phyloP scores from a whole-genome alignment of 345 rosid genomes.

The Murraya koenigii region DNA sequence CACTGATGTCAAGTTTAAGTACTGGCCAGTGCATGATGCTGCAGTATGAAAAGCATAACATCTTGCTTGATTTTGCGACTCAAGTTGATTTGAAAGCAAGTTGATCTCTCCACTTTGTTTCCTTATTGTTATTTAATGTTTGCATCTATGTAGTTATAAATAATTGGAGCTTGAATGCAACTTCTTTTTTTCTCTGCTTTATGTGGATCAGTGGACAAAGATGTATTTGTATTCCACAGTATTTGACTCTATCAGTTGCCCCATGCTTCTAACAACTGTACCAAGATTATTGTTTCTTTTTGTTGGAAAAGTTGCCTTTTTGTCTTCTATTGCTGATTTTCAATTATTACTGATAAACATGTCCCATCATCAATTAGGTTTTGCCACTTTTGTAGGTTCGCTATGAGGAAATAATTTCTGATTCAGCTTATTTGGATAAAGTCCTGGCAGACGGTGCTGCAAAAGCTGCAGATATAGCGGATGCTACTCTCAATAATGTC shows the following conservation, averaged over 20 bases:
- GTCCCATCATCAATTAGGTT: constrained; percentile 13
- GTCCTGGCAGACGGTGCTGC: constrained; percentile 61
- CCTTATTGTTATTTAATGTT: neutral
- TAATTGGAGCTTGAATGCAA: neutral
- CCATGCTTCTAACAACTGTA: constrained; percentile 1
- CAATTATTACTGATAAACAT: constrained; percentile 1
- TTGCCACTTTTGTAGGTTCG: constrained; percentile 44
- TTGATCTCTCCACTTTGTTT: constrained; percentile 1
- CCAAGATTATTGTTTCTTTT: neutral
- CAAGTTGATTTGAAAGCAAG: constrained; percentile 7
- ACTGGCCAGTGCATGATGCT: neutral
- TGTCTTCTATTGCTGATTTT: neutral
- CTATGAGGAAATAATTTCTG: constrained; percentile 66
- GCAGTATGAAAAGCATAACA: neutral
- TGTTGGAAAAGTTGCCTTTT: neutral
- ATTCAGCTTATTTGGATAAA: constrained; percentile 54
- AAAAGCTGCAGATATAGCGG: constrained; percentile 63
- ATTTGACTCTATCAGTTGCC: neutral
- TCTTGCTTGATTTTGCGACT: neutral
- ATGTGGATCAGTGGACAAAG: neutral
- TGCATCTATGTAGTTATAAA: neutral
- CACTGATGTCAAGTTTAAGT: neutral
- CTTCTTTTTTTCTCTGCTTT: neutral
- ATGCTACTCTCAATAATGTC: constrained; percentile 55
- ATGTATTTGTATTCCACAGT: neutral